phyloP scores from a whole-genome alignment of 345 rosid genomes.

The Erucastrum elatum region DNA sequence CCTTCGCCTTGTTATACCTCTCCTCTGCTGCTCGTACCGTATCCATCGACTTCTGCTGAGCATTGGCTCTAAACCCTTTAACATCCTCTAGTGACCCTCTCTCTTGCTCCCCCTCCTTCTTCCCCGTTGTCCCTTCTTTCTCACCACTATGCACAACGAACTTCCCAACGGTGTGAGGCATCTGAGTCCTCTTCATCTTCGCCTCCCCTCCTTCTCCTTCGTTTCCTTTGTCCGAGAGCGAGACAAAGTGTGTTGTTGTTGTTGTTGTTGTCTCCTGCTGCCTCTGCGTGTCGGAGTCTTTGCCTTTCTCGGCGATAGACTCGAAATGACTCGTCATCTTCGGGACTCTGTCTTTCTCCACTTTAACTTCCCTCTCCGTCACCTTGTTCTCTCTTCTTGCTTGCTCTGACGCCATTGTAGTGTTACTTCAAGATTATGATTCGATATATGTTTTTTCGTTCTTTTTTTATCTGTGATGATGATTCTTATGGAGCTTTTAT shows the following conservation, averaged over 20 bases:
- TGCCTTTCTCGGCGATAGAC: constrained; percentile 39
- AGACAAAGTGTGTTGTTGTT: constrained; percentile 34
- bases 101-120: constrained; percentile 14
- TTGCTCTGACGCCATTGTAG: constrained; percentile 69
- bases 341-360: constrained; percentile 64
- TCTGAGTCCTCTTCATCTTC: constrained; percentile 29
- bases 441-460: neutral
- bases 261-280: constrained; percentile 5
- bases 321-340: constrained; percentile 63
- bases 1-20: constrained; percentile 51
- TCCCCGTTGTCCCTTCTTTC: constrained; percentile 4
- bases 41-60: constrained; percentile 59
- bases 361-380: constrained; percentile 43
- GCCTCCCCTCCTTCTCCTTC: constrained; percentile 17
- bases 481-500: constrained; percentile 8
- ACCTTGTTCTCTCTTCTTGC: constrained; percentile 48
- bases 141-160: constrained; percentile 31
- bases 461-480: constrained; percentile 1
- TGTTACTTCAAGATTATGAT: neutral
- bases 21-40: constrained; percentile 51
- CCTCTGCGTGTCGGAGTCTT: constrained; percentile 11
- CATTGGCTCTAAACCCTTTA: constrained; percentile 45
- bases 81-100: constrained; percentile 51
- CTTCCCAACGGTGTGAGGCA: constrained; percentile 39
- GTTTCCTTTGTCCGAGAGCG: constrained; percentile 34